Conservation (phyloP, 495 filamentous ascomycete species). For the Penicillium malachiteum region DNA sequence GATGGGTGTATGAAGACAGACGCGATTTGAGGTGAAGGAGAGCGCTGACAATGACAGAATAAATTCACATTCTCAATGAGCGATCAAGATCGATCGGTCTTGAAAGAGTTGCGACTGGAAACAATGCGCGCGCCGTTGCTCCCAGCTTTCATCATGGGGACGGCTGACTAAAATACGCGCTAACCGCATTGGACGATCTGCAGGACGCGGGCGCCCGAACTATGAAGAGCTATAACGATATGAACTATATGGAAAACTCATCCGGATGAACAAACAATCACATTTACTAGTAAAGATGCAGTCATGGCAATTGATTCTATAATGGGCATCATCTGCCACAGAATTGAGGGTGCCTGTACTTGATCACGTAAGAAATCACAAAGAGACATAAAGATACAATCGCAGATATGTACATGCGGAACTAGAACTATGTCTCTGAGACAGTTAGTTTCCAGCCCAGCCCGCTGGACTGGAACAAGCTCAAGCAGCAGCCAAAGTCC, state of each 20-base stretch:
- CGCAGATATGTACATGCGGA: slow-evolving; percentile 26
- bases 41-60: neutral
- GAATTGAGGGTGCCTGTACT: neutral
- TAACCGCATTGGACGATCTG: slow-evolving; percentile 1
- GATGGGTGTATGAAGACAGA: neutral
- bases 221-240: no score
- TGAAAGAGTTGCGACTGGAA: neutral
- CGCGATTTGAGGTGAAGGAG: neutral
- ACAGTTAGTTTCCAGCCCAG: slow-evolving; percentile 15
- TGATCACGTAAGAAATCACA: neutral
- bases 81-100: neutral
- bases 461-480: slow-evolving; percentile 18
- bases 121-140: neutral
- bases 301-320: neutral
- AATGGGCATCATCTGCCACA: neutral
- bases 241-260: slow-evolving; percentile 1
- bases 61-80: neutral
- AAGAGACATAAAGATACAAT: slow-evolving; percentile 16
- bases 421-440: slow-evolving; percentile 7
- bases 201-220: neutral
- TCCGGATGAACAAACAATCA: neutral
- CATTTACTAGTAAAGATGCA: neutral
- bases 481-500: neutral
- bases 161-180: neutral
- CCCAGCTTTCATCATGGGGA: neutral